Evolutionary conservation across 2,329 filamentous ascomycete genomes (phyloP).

Genomic region (Sphaerulina populicola): DNA sequence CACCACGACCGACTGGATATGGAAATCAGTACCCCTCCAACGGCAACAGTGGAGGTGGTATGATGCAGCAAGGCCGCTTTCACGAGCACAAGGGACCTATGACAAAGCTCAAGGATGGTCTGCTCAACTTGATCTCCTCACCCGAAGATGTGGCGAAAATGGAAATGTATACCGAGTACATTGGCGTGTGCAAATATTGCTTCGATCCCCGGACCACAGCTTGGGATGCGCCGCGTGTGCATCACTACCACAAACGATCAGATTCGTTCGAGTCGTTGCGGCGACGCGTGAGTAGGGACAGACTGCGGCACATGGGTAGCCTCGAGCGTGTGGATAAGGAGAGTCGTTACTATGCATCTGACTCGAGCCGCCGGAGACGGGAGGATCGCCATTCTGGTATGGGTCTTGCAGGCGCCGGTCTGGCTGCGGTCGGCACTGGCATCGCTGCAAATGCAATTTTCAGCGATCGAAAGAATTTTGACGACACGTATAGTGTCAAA

Average conservation of each 20-base stretch:
- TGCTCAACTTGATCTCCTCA: constrained; percentile 30
- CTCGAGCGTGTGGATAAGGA: constrained; percentile 49
- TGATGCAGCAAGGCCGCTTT: constrained; percentile 23
- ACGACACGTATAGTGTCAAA: constrained; percentile 53
- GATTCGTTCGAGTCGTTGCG: constrained; percentile 29
- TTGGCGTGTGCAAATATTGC: constrained; percentile 57
- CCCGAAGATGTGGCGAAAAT: constrained; percentile 56
- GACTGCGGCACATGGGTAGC: constrained; percentile 27
- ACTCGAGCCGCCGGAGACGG: constrained; percentile 39
- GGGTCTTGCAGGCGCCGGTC: constrained; percentile 48
- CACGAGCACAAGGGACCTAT: constrained; percentile 51
- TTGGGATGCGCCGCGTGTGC: constrained; percentile 52
- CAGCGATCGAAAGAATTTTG: constrained; percentile 46
- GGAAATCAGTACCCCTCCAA: constrained; percentile 15
- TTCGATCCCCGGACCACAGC: constrained; percentile 53
- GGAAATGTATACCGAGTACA: constrained; percentile 60
- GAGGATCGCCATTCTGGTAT: constrained; percentile 32
- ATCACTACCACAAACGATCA: constrained; percentile 43
- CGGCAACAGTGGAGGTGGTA: constrained; percentile 12
- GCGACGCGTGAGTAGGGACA: constrained; percentile 23
- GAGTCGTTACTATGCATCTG: constrained; percentile 50
- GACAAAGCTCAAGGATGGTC: constrained; percentile 53
- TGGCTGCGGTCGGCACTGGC: constrained; percentile 43
- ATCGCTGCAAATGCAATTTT: constrained; percentile 45
- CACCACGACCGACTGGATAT: constrained; percentile 12